Conservation (phyloP, 208 protist genomes). For the Acanthamoeba castellanii region DNA sequence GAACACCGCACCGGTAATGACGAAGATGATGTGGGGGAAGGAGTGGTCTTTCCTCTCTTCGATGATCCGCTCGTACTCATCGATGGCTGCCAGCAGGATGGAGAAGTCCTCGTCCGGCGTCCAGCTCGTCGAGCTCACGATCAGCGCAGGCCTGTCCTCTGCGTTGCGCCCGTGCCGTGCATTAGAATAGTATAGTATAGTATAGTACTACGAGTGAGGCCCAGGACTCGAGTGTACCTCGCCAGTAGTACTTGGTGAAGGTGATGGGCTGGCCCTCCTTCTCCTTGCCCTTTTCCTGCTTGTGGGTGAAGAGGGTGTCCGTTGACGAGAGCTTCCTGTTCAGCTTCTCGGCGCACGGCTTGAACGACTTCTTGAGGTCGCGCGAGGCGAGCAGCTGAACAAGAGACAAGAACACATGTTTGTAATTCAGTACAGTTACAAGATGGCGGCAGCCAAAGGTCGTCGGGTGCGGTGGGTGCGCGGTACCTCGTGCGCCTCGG, state of each 20-base stretch:
- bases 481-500: slow-evolving; percentile 50
- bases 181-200: no score
- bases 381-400: not conserved
- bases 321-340: not conserved
- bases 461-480: not conserved
- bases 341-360: not conserved
- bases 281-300: slow-evolving; percentile 55
- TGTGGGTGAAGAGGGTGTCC: slow-evolving; percentile 18
- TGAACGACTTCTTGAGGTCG: slow-evolving; percentile 13
- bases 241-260: not conserved
- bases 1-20: slow-evolving; percentile 88
- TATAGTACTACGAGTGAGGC: not conserved
- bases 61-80: slow-evolving; percentile 90
- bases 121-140: slow-evolving; percentile 96
- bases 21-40: slow-evolving; percentile 79
- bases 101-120: slow-evolving; percentile 97
- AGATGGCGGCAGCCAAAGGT: no score
- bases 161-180: no score
- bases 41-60: slow-evolving; percentile 35
- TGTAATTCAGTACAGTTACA: not conserved
- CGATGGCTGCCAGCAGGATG: slow-evolving; percentile 94
- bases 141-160: slow-evolving; percentile 85
- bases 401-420: not conserved
- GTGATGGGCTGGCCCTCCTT: slow-evolving; percentile 2
- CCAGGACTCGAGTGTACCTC: not conserved